Base-by-base conservation (phyloP, 2,329 filamentous ascomycete genomes). In the Scopulariopsis brevicaulis region DNA sequence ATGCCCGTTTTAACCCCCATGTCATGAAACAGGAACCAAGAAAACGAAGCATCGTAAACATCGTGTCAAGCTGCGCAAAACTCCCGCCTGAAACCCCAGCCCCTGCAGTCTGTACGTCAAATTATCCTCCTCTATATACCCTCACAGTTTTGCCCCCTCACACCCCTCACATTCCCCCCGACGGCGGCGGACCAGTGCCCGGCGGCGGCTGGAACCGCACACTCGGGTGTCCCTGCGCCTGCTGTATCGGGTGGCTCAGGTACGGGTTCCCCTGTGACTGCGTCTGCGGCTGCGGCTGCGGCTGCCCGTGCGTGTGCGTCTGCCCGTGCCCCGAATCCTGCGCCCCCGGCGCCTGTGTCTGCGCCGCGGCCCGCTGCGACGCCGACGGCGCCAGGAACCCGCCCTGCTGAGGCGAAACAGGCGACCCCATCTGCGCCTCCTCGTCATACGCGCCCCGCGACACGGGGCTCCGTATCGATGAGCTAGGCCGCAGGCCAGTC, bases 391-490 rank as follows among this genome's bases (percentile, higher is more conserved):
- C 34, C 35, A 46, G 15, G 56, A 53, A 54, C 18, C 56, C 51
- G 22, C 56, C 56, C 43, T 37, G 56, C 35, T 34, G 35, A 46
- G 56, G n/a, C 48, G 32, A n/a, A 34, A 24, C 68, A 71, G 34
- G 56, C 50, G 56, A 58, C 12, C 56, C 56, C 20, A 58, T 72
- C 60, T 71, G 67, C 1, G 74, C 68, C 66, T 78, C 76, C 54
- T 77, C 72, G 57, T 78, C 76, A 58, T 74, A 76, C 3, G 65
- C 65, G 32, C 64, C 65, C 5, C 63, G 65, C n/a, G 67, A 68
- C 2, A 69, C 67, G 14, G 50, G 6, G 3, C 28, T 34, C 56
- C 50, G 15, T 15, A 22, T 32, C 25, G 52, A 28, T 8, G 50
- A n/a, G 22, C 51, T 46, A 15, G 15, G 22, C 50, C 35, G n/a